These are phyloP conservation scores for Ochetophila trinervis DNA, from an alignment of 306 rosid species.

Conservation along the genomic window DNA sequence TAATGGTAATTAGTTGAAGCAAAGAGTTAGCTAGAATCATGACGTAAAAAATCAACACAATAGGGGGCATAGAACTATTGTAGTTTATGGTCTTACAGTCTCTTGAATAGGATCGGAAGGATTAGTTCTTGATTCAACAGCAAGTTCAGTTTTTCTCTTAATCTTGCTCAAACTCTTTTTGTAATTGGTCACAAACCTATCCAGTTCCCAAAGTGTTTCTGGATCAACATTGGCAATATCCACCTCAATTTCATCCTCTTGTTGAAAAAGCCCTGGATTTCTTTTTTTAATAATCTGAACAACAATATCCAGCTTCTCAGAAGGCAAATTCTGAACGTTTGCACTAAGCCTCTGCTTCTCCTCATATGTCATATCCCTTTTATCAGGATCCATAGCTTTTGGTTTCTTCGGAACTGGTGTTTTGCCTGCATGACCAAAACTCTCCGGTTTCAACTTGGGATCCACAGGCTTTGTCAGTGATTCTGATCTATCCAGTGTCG, in stretches of 20 bases:
- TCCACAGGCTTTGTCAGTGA: slow-evolving; percentile 37
- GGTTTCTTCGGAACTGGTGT: slow-evolving; percentile 70
- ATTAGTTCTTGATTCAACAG: slow-evolving; percentile 47
- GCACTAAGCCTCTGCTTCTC: slow-evolving; percentile 85
- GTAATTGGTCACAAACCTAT: slow-evolving; percentile 75
- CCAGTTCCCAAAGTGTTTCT: slow-evolving; percentile 93
- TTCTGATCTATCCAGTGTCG: slow-evolving; percentile 55
- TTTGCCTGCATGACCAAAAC: slow-evolving; percentile 45
- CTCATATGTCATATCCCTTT: slow-evolving; percentile 78
- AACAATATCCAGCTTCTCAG: slow-evolving; percentile 69
- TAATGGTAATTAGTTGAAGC: slow-evolving; percentile 18
- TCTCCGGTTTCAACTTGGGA: slow-evolving; percentile 31
- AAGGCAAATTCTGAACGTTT: slow-evolving; percentile 69
- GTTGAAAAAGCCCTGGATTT: slow-evolving; percentile 61
- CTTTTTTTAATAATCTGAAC: slow-evolving; percentile 80
- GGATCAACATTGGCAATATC: slow-evolving; percentile 81
- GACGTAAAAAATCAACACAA: neutral
- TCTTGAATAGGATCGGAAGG: slow-evolving; percentile 32
- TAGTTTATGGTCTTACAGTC: slow-evolving; percentile 28
- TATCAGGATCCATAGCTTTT: slow-evolving; percentile 64
- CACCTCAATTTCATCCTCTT: slow-evolving; percentile 93
- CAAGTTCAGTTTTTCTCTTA: slow-evolving; percentile 66
- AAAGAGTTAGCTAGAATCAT: slow-evolving; percentile 18
- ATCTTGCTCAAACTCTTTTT: slow-evolving; percentile 74
- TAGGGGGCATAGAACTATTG: neutral